phyloP scores from a whole-genome alignment of 495 filamentous ascomycete species.

The Lophium mytilinum region DNA sequence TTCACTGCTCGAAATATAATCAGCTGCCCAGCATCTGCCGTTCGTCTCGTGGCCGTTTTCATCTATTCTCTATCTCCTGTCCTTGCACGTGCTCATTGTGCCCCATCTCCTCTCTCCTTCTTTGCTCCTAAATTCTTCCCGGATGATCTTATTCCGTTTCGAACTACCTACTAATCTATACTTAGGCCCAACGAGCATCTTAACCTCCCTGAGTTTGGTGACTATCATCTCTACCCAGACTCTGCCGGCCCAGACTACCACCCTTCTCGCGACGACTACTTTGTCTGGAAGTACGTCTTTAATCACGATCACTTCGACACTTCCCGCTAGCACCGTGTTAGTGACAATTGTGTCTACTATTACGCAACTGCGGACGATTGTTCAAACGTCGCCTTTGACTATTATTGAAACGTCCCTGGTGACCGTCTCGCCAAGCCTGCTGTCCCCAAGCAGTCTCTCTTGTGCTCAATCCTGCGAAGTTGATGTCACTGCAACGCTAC shows the following conservation, averaged over 20 bases:
- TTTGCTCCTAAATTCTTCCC: conserved; percentile 15
- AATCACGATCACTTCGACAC: neutral
- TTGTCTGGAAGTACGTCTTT: neutral
- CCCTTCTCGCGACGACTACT: neutral
- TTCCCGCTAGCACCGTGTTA: neutral
- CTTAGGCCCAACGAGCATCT: neutral
- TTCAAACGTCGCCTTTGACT: conserved; percentile 1
- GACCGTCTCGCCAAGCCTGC: neutral
- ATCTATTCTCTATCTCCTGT: neutral
- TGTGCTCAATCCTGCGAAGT: conserved; percentile 17
- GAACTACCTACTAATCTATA: neutral
- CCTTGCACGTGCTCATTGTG: conserved; percentile 1
- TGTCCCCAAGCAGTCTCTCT: neutral
- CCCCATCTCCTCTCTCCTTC: conserved; percentile 10
- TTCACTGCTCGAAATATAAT: too few species aligned
- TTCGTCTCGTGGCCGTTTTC: too few species aligned
- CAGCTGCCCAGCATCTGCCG: too few species aligned
- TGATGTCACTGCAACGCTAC: conserved; percentile 12
- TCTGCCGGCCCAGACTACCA: neutral
- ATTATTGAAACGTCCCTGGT: neutral
- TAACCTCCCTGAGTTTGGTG: neutral
- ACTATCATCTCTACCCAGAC: neutral
- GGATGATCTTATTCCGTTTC: neutral
- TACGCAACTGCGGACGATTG: neutral
- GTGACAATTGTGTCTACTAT: neutral